Percentiles rank a stretch among this genome's conserved stretches.
Conservation (phyloP, 1,284 basidiomycete species). For the Anthracocystis setariae region DNA sequence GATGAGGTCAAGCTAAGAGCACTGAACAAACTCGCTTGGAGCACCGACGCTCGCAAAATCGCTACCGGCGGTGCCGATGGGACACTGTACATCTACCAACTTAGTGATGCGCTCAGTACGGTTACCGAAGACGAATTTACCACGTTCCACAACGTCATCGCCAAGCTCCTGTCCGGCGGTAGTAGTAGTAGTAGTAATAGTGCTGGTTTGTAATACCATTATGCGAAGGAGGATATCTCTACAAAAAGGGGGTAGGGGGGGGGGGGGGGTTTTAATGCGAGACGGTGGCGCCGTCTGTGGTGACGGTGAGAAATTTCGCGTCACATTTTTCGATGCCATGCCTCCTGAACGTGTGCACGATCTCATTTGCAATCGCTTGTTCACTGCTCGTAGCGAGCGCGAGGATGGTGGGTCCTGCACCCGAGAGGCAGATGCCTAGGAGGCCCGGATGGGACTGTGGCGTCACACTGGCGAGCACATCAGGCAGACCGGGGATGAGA, state of each 20-base stretch:
- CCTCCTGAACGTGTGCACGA: conserved; percentile 55
- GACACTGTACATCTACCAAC: conserved; percentile 84
- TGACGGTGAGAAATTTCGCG: conserved; percentile 60
- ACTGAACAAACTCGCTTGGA: conserved; percentile 95
- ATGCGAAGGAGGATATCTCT: too few species aligned
- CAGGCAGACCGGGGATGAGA: conserved; percentile 82
- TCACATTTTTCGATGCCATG: conserved; percentile 59
- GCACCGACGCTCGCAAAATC: conserved; percentile 83
- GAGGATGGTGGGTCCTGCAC: conserved; percentile 96
- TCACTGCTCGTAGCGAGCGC: conserved; percentile 82
- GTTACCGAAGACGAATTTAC: conserved; percentile 53
- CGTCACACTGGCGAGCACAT: conserved; percentile 80
- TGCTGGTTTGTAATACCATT: too few species aligned
- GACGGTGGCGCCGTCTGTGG: conserved; percentile 62
- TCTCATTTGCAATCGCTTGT: conserved; percentile 57
- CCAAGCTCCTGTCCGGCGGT: conserved; percentile 12
- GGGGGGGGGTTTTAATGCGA: too few species aligned
- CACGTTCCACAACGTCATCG: conserved; percentile 47
- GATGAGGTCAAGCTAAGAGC: conserved; percentile 69
- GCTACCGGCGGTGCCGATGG: conserved; percentile 92
- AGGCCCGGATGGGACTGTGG: conserved; percentile 89
- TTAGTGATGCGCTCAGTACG: conserved; percentile 33
- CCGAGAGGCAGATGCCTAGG: conserved; percentile 95
- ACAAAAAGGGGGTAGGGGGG: too few species aligned
- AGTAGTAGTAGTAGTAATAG: too few species aligned